Evolutionary conservation across 2,329 filamentous ascomycete species (phyloP).

Genomic region (Sclerotinia trifoliorum): DNA sequence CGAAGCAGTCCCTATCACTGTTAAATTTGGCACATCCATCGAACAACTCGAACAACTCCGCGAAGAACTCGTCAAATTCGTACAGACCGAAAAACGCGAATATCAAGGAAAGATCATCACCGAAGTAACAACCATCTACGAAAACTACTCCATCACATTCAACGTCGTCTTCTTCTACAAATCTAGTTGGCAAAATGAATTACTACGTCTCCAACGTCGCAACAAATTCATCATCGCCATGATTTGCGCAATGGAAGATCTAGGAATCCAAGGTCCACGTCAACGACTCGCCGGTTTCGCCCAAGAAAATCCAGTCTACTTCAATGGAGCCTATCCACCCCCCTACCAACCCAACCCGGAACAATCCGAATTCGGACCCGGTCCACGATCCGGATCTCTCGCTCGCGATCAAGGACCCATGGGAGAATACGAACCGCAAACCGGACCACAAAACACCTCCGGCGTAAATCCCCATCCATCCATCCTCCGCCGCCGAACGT

Average conservation of each 20-base stretch:
- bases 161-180: slow-evolving; percentile 99
- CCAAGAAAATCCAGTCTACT: slow-evolving; percentile 35
- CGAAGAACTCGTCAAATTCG: slow-evolving; percentile 77
- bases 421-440: slow-evolving; percentile 1
- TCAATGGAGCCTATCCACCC: slow-evolving; percentile 36
- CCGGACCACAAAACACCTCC: slow-evolving; percentile 23
- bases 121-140: slow-evolving; percentile 74
- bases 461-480: slow-evolving; percentile 45
- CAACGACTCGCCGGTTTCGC: slow-evolving; percentile 38
- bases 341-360: slow-evolving; percentile 16
- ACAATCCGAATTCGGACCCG: slow-evolving; percentile 29
- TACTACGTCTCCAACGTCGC: slow-evolving; percentile 81
- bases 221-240: slow-evolving; percentile 94
- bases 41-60: slow-evolving; percentile 82
- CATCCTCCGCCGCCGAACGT: slow-evolving; percentile 53
- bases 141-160: slow-evolving; percentile 81
- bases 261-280: slow-evolving; percentile 41
- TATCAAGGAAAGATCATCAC: slow-evolving; percentile 84
- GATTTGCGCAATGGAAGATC: slow-evolving; percentile 69
- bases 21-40: slow-evolving; percentile 84
- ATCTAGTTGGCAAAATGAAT: slow-evolving; percentile 92
- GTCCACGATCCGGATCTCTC: slow-evolving; percentile 38
- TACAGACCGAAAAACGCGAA: slow-evolving; percentile 81
- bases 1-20: slow-evolving; percentile 77
- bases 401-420: slow-evolving; percentile 35